Conservation (phyloP, 2,329 filamentous ascomycete genomes). For the Malbranchea zuffiana region DNA sequence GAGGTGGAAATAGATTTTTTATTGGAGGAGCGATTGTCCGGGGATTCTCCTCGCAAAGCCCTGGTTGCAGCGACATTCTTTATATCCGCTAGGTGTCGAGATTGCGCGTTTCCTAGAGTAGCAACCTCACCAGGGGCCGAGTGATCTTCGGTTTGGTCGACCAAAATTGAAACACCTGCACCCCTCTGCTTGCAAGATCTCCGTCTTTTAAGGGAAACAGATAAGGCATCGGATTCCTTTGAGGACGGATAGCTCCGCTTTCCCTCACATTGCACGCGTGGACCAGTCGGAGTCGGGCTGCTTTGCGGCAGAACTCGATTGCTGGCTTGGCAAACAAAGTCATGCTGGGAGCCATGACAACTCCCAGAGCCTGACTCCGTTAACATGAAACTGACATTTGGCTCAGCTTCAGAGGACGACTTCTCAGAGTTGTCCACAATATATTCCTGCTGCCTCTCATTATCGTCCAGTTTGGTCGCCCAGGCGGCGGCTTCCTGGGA, state of each 20-base stretch:
- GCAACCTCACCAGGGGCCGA: neutral
- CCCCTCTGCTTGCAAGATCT: neutral
- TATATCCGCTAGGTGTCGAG: slow-evolving; percentile 2
- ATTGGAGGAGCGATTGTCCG: neutral
- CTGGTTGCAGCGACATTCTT: too few species aligned
- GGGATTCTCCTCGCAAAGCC: too few species aligned
- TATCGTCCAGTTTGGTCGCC: slow-evolving; percentile 8
- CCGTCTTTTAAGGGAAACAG: neutral
- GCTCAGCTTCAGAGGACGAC: slow-evolving; percentile 1
- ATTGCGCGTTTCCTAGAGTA: neutral
- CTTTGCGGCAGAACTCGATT: too few species aligned
- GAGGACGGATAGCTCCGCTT: too few species aligned
- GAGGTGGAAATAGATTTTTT: slow-evolving; percentile 2
- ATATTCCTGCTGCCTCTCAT: slow-evolving; percentile 11
- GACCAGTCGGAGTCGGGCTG: too few species aligned
- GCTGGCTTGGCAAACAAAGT: too few species aligned
- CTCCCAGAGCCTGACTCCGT: too few species aligned
- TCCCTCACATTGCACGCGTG: too few species aligned
- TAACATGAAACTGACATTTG: neutral
- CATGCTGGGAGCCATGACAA: too few species aligned
- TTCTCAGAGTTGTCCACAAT: slow-evolving; percentile 12
- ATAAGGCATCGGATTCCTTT: too few species aligned
- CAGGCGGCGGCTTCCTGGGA: slow-evolving; percentile 13
- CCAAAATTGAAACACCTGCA: slow-evolving; percentile 1
- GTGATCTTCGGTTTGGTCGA: neutral